These are phyloP conservation scores for Papiliotrema flavescens DNA, from an alignment of 1,284 basidiomycete genomes.

Conservation along the genomic window DNA sequence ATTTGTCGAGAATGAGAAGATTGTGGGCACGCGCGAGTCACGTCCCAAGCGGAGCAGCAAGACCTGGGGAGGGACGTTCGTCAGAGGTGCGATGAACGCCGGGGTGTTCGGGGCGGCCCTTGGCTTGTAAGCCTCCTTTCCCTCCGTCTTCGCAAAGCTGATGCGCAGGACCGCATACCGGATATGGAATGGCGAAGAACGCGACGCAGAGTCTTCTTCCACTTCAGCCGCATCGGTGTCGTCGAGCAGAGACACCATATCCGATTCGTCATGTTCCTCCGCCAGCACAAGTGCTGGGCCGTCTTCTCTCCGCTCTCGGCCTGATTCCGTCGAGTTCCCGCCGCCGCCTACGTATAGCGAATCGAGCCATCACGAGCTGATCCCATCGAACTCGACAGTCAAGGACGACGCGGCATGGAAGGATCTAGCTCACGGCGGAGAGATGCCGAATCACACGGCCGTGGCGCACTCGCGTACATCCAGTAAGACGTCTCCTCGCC, in stretches of 20 bases:
- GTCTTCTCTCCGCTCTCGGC: neutral
- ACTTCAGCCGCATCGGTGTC: neutral
- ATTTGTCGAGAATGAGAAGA: conserved; percentile 1
- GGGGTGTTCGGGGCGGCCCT: conserved; percentile 32
- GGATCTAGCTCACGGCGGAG: neutral
- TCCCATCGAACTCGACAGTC: too few species aligned
- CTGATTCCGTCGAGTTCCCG: conserved; percentile 1
- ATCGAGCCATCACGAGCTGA: neutral
- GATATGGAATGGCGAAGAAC: neutral
- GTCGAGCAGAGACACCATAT: neutral
- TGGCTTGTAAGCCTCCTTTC: conserved; percentile 24
- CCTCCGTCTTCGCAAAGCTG: neutral
- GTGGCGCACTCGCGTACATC: too few species aligned
- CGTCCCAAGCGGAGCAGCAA: neutral
- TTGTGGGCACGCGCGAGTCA: neutral
- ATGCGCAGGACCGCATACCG: neutral
- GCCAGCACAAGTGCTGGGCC: neutral
- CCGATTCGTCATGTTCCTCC: neutral
- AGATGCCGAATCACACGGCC: neutral
- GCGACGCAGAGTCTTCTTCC: neutral
- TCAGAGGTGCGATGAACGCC: conserved; percentile 23
- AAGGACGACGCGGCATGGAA: neutral
- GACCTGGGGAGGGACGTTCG: conserved; percentile 23
- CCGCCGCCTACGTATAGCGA: conserved; percentile 1
- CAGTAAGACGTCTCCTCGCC: neutral